These are phyloP conservation scores for Dryas integrifolia DNA, from an alignment of 331 rosid species.

Conservation along the genomic window DNA sequence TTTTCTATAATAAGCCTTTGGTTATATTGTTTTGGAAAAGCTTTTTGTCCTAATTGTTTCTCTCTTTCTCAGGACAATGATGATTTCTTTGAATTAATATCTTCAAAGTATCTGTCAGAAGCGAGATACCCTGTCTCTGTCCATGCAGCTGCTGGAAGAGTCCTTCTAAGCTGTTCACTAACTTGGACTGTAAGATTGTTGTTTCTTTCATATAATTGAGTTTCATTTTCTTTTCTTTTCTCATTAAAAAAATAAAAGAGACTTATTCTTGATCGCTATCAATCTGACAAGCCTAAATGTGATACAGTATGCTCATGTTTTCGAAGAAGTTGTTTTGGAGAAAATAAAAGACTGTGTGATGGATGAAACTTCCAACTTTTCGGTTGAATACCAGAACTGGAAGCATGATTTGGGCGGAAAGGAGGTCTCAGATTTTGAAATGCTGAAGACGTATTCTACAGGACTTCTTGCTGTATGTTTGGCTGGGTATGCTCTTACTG, in stretches of 20 bases:
- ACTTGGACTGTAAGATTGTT: conserved; percentile 68
- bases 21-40: no score
- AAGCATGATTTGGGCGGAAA: conserved; percentile 49
- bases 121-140: conserved; percentile 54
- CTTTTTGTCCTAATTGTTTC: conserved; percentile 6
- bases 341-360: conserved; percentile 75
- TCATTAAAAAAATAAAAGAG: neutral
- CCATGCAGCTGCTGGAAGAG: conserved; percentile 80
- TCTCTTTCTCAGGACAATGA: conserved; percentile 69
- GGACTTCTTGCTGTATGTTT: conserved; percentile 90
- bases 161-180: conserved; percentile 71
- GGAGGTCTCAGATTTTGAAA: conserved; percentile 76
- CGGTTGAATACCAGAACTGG: conserved; percentile 53
- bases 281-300: conserved; percentile 36
- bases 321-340: conserved; percentile 78
- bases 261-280: neutral
- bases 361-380: conserved; percentile 52
- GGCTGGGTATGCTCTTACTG: conserved; percentile 47
- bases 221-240: neutral
- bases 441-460: conserved; percentile 85
- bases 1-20: neutral
- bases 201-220: neutral
- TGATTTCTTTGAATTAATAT: conserved; percentile 88
- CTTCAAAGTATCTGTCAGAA: conserved; percentile 74
- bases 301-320: conserved; percentile 89